Percentiles rank a stretch among this genome's conserved stretches.
Conservation (phyloP, 2,329 filamentous ascomycete species). For the Aspergillus ochraceus region DNA sequence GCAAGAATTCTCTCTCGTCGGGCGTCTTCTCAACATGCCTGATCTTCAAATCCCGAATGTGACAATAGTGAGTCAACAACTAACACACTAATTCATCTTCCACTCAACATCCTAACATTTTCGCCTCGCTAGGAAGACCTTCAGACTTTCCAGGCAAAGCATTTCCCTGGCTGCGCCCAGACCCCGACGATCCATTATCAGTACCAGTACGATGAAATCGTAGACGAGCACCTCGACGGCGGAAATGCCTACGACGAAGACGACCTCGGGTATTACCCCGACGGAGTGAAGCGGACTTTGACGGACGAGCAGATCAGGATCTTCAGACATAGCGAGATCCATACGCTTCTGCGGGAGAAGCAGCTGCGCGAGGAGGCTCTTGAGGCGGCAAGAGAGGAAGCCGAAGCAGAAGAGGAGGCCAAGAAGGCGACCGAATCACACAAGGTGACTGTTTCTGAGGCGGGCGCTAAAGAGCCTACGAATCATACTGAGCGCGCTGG, state of each 20-base stretch:
- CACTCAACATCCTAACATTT: not conserved
- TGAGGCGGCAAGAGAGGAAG: conserved; percentile 10
- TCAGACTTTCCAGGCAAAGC: conserved; percentile 57
- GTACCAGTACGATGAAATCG: not conserved
- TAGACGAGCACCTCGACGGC: conserved; percentile 12
- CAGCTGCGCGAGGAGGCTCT: conserved; percentile 32
- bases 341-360: conserved; percentile 62
- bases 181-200: not conserved
- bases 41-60: conserved; percentile 33
- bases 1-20: not conserved
- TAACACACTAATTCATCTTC: not conserved
- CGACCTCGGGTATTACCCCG: conserved; percentile 77
- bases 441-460: not conserved
- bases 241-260: conserved; percentile 46
- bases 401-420: conserved; percentile 1
- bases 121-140: conserved; percentile 56
- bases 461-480: not conserved
- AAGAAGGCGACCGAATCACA: not conserved
- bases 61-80: conserved; percentile 30
- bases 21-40: conserved; percentile 13
- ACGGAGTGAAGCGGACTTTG: conserved; percentile 83
- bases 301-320: conserved; percentile 90
- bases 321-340: conserved; percentile 85
- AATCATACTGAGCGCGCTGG: not conserved
- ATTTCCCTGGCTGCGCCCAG: conserved; percentile 50